Conservation (phyloP, 306 rosid species). For the Geum urbanum region DNA sequence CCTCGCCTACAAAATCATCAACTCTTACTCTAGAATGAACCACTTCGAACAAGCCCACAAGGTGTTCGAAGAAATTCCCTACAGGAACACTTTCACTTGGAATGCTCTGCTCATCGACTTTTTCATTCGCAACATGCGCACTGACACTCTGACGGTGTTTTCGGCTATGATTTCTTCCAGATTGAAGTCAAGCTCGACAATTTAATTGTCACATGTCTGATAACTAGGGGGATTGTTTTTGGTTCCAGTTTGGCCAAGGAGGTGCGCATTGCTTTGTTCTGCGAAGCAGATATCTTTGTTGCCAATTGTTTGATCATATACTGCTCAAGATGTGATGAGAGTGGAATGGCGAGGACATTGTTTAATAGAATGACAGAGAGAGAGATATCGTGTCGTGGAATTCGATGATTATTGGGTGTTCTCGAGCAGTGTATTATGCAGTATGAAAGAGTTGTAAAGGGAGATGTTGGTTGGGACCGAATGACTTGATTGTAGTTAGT, state of each 20-base stretch:
- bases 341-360: conserved; percentile 46
- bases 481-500: conserved; percentile 52
- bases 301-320: conserved; percentile 57
- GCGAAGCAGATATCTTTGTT: conserved; percentile 50
- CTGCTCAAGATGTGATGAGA: conserved; percentile 57
- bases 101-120: conserved; percentile 70
- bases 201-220: conserved; percentile 48
- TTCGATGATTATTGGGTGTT: conserved; percentile 78
- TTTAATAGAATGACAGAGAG: conserved; percentile 48
- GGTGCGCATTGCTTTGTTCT: conserved; percentile 58
- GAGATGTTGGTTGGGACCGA: conserved; percentile 54
- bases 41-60: conserved; percentile 44
- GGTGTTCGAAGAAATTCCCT: conserved; percentile 61
- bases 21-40: conserved; percentile 46
- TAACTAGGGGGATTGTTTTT: conserved; percentile 44
- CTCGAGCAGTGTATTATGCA: conserved; percentile 60
- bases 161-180: conserved; percentile 30
- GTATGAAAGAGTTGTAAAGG: conserved; percentile 61
- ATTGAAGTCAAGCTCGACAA: conserved; percentile 38
- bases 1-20: conserved; percentile 74
- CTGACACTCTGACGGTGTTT: conserved; percentile 49
- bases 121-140: conserved; percentile 43
- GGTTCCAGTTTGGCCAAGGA: conserved; percentile 31
- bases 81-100: conserved; percentile 59
- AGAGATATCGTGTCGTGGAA: conserved; percentile 83